phyloP scores from a whole-genome alignment of 2,329 filamentous ascomycete genomes.

The Colletotrichum eremochloae region DNA sequence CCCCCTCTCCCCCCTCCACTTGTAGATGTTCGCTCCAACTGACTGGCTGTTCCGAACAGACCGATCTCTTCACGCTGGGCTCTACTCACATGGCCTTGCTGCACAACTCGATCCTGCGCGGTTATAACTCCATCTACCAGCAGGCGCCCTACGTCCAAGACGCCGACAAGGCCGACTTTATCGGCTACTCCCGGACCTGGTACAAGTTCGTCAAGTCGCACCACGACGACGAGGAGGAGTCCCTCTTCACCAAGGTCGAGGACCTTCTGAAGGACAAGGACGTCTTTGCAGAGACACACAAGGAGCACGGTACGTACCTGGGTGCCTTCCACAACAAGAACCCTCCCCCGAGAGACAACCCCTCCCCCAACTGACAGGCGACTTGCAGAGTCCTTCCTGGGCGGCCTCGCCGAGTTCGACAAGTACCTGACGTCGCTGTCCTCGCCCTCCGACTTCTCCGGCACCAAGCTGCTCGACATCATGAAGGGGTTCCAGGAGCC shows the following conservation, averaged over 20 bases:
- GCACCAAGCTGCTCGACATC: slow-evolving; percentile 60
- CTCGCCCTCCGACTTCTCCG: slow-evolving; percentile 58
- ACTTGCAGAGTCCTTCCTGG: slow-evolving; percentile 60
- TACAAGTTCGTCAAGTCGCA: slow-evolving; percentile 71
- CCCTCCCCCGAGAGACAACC: no score
- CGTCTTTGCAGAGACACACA: slow-evolving; percentile 65
- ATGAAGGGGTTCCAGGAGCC: slow-evolving; percentile 64
- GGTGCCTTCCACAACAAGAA: background rate
- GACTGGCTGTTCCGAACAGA: slow-evolving; percentile 51
- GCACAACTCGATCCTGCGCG: slow-evolving; percentile 73
- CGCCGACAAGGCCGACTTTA: slow-evolving; percentile 67
- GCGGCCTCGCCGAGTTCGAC: slow-evolving; percentile 64
- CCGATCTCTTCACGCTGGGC: slow-evolving; percentile 69
- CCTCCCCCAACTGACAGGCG: background rate
- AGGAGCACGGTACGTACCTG: slow-evolving; percentile 65
- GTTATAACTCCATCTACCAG: slow-evolving; percentile 73
- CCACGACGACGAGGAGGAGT: slow-evolving; percentile 71
- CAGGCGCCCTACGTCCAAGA: slow-evolving; percentile 67
- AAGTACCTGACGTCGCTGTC: slow-evolving; percentile 62
- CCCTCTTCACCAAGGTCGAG: slow-evolving; percentile 68
- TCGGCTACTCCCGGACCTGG: slow-evolving; percentile 70
- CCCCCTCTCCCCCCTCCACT: background rate
- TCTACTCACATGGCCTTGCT: slow-evolving; percentile 73
- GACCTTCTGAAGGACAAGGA: slow-evolving; percentile 63
- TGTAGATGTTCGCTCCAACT: slow-evolving; percentile 22